Evolutionary conservation across 2,329 filamentous ascomycete genomes (phyloP), one percentile per base, ranked within the genome.

Genomic region (Colletotrichum viniferum): DNA sequence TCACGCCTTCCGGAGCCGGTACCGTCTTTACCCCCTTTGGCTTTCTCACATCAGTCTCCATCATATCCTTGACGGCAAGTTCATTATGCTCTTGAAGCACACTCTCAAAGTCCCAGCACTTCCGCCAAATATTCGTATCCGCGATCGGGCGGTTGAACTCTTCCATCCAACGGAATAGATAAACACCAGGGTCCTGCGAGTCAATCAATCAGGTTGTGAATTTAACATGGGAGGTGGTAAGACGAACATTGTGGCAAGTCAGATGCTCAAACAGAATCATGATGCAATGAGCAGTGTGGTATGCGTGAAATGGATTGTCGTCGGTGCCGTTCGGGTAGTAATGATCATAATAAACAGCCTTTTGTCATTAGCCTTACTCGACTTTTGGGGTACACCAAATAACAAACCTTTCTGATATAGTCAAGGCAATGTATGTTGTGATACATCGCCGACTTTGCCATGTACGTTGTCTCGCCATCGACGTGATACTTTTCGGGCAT

Each of bases 371-470:
- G n/a, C n/a, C n/a, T n/a, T n/a, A n/a, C n/a, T n/a, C n/a, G n/a
- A 28, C 26, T 28, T 28, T 4, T 5, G 7, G 7, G 26, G 26
- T 5, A 28, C 26, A 28, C 7, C 7, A 28, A 61, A 2, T 5
- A 38, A 63, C 6, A 6, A 24, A 63, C 66, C 48, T 69, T 69
- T 24, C 69, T 52, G 16, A 72, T 48, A 55, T 72, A 72, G n/a
- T 72, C 69, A n/a, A 72, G 55, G 34, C 69, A 72, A 36, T 72
- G 69, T 21, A 72, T 67, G 21, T 72, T 72, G 55, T 72, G 69
- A 21, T 43, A 72, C 32, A 67, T 14, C 5, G 69, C 69, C 5
- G 69, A 67, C 21, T 67, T 72, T 6, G 62, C 63, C 69, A 72
- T 67, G 13, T 72, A 67, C 7, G 69, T 52, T 7, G 69, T 34